Evolutionary conservation across 495 filamentous ascomycete genomes (phyloP).

Genomic region (Echria macrotheca): DNA sequence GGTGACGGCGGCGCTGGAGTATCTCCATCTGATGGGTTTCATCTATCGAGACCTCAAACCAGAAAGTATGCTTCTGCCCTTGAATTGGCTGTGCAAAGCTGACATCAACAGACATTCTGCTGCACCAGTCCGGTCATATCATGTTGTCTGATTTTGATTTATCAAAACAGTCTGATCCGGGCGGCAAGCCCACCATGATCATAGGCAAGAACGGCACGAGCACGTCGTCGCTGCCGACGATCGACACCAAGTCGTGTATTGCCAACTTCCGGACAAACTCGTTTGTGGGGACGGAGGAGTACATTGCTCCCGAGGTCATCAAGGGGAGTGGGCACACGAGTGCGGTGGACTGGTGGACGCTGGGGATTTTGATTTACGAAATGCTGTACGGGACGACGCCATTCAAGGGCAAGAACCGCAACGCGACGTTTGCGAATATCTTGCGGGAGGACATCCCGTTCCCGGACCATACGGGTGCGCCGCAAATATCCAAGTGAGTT

Average conservation of each 20-base stretch:
- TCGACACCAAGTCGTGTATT: conserved; percentile 97
- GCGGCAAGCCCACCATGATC: conserved; percentile 96
- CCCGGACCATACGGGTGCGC: conserved; percentile 77
- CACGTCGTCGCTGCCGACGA: conserved; percentile 77
- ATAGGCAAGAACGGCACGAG: conserved; percentile 77
- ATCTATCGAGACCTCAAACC: conserved; percentile 98
- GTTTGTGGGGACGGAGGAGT: conserved; percentile 97
- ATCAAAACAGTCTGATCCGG: conserved; percentile 94
- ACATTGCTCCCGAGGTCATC: conserved; percentile 97
- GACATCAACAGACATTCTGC: conserved; percentile 69
- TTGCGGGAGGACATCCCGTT: conserved; percentile 91
- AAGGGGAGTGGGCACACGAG: conserved; percentile 98
- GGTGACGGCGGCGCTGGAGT: conserved; percentile 95
- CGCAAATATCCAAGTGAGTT: conserved; percentile 84
- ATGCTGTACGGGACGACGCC: conserved; percentile 99
- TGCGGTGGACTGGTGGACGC: conserved; percentile 98
- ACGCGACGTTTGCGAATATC: conserved; percentile 97
- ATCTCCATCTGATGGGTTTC: conserved; percentile 98
- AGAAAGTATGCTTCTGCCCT: conserved; percentile 64
- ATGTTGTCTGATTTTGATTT: conserved; percentile 99
- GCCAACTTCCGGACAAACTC: conserved; percentile 98
- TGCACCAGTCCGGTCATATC: conserved; percentile 97
- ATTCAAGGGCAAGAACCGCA: conserved; percentile 98
- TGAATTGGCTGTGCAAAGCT: conserved; percentile 2
- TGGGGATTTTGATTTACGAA: conserved; percentile 95